Base-by-base conservation (phyloP, 805 yeast species). In the Suhomyces xylopsoci region DNA sequence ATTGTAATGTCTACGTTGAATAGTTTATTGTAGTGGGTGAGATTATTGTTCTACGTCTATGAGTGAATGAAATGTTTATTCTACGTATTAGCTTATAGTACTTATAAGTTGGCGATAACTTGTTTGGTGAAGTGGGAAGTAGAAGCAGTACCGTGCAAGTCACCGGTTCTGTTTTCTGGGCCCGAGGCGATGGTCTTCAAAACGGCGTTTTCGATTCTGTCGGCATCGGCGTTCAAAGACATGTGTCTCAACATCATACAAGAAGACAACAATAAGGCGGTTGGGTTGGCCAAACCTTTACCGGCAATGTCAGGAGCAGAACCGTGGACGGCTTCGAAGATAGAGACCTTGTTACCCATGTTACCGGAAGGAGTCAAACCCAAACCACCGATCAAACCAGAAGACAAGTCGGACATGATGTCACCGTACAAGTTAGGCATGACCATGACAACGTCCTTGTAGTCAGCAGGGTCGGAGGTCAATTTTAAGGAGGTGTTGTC, bases 371-470 rank as follows among this genome's bases (percentile, higher is more conserved):
- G 99, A 57, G 99, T 94, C 73, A 94, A 84, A 78, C 99, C 99
- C 68, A 93, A 84, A 70, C 99, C 98, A 73, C 99, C 99, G 62
- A 96, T 96, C 68, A 94, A 81, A 78, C 99, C 99, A 54, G 97
- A 89, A 63, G 96, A 90, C 74, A 94, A 81, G 76, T 94, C 99
- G 59, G 98, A 93, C 87, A 94, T 86, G 77, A 94, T 94, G 76
- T 94, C 98, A 83, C 99, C 99, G 78, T 94, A 94, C 75, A 94
- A 83, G 87, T 94, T 94, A 68, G 99, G 99, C 97, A 96, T 94
- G 64, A 94, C 99, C 89, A 84, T 84, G 67, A 94, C 99, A 55
- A 87, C 85, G 65, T 90, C 83, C 75, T 86, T 81, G 85, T 91
- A 93, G 64, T 85, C 85, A 53, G 82, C 73, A 61, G 99, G 99